phyloP scores from a whole-genome alignment of 495 filamentous ascomycete species.

The Tetracladium marchalianum region DNA sequence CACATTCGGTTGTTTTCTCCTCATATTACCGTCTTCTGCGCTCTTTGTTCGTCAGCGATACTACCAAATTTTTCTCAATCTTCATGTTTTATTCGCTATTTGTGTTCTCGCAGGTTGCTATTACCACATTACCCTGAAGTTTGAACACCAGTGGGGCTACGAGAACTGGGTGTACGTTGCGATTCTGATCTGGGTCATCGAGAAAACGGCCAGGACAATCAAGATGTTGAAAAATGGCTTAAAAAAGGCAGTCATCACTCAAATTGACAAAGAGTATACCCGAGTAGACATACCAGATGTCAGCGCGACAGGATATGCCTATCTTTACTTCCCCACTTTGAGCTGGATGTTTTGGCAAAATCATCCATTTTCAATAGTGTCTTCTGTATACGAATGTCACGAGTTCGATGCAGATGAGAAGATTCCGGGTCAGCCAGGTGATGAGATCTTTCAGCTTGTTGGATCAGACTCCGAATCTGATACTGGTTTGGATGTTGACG shows the following conservation, averaged over 20 bases:
- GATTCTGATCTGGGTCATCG: constrained; percentile 29
- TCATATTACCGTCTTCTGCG: constrained; percentile 18
- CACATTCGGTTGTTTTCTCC: constrained; percentile 14
- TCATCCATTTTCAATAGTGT: constrained; percentile 35
- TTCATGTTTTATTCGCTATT: constrained; percentile 17
- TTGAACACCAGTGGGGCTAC: constrained; percentile 25
- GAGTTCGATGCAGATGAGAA: too few species aligned
- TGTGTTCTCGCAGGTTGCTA: constrained; percentile 24
- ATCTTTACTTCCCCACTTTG: constrained; percentile 35
- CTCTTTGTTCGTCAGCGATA: constrained; percentile 6
- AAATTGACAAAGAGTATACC: constrained; percentile 27
- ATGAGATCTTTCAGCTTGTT: neutral
- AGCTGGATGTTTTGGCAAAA: constrained; percentile 32
- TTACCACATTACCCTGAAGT: constrained; percentile 24
- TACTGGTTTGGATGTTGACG: neutral
- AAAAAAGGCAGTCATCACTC: constrained; percentile 20
- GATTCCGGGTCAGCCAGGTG: too few species aligned
- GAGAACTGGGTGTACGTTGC: constrained; percentile 31
- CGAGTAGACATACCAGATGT: constrained; percentile 26
- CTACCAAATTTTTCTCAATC: constrained; percentile 23
- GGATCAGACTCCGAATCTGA: neutral
- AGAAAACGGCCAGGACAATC: constrained; percentile 24
- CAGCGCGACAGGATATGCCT: constrained; percentile 20
- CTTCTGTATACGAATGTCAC: neutral
- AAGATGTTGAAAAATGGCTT: constrained; percentile 25